These are phyloP conservation scores for Neonectria sp. DNA, from an alignment of 2,329 filamentous ascomycete species.

Conservation along the genomic window DNA sequence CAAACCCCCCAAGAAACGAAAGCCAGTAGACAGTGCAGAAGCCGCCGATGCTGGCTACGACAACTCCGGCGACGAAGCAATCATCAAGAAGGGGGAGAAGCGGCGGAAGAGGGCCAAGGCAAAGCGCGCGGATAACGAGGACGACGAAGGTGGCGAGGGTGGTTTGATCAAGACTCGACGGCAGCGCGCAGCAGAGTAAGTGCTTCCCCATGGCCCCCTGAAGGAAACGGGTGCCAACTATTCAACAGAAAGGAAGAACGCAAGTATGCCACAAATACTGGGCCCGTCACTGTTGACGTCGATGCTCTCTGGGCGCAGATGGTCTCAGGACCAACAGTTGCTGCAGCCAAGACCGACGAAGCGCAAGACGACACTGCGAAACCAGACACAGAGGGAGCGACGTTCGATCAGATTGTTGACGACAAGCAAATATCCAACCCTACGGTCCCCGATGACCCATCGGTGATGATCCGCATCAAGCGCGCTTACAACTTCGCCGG, in stretches of 20 bases:
- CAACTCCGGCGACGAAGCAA: slow-evolving; percentile 81
- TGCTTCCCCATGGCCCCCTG: slow-evolving; percentile 4
- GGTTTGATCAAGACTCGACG: slow-evolving; percentile 81
- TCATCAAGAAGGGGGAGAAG: slow-evolving; percentile 75
- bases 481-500: slow-evolving; percentile 84
- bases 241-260: slow-evolving; percentile 69
- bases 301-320: slow-evolving; percentile 80
- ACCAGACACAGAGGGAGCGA: slow-evolving; percentile 16
- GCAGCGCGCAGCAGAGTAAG: slow-evolving; percentile 76
- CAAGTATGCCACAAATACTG: slow-evolving; percentile 65
- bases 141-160: slow-evolving; percentile 72
- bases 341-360: slow-evolving; percentile 20
- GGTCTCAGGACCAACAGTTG: slow-evolving; percentile 59
- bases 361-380: slow-evolving; percentile 26
- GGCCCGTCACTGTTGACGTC: slow-evolving; percentile 78
- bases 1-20: slow-evolving; percentile 46
- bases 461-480: slow-evolving; percentile 73
- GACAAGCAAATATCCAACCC: slow-evolving; percentile 19
- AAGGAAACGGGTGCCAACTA: slow-evolving; percentile 28
- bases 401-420: slow-evolving; percentile 13
- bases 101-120: slow-evolving; percentile 62
- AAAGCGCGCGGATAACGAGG: slow-evolving; percentile 57
- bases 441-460: slow-evolving; percentile 40
- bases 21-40: slow-evolving; percentile 38
- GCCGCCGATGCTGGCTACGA: slow-evolving; percentile 67